phyloP scores from a whole-genome alignment of 2,329 filamentous ascomycete genomes.

The Apiospora arundinis region DNA sequence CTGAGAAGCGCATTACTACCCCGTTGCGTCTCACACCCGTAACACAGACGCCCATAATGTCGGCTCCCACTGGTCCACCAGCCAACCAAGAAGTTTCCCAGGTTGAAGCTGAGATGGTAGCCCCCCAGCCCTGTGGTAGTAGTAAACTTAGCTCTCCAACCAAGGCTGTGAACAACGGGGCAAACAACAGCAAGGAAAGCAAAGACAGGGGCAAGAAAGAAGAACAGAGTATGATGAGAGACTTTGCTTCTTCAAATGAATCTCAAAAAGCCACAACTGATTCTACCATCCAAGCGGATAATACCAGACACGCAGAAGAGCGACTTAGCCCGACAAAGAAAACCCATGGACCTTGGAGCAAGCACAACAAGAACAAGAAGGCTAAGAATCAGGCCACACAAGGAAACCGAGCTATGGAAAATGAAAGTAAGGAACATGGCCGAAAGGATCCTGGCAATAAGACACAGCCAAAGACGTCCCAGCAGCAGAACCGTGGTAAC shows the following conservation, averaged over 20 bases:
- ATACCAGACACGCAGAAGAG: neutral
- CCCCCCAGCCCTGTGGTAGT: neutral
- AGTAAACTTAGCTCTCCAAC: neutral
- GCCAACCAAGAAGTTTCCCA: neutral
- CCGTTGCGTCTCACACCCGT: neutral
- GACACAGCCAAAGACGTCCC: neutral
- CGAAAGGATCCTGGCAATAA: conserved; percentile 7
- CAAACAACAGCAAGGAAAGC: neutral
- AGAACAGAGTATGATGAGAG: neutral
- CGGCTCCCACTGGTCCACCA: neutral
- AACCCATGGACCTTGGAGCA: neutral
- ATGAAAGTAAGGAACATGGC: neutral
- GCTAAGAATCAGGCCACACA: neutral
- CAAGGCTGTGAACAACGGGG: neutral
- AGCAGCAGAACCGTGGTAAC: neutral
- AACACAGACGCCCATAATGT: neutral
- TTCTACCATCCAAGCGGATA: neutral
- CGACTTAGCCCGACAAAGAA: neutral
- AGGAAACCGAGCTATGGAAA: neutral
- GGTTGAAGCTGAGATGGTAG: neutral
- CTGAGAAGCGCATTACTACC: neutral
- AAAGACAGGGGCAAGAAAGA: neutral
- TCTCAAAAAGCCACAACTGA: neutral
- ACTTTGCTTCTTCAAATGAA: neutral
- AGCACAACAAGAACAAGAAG: neutral